Conservation (phyloP, 352 stramenopile species). For the Phytopythium helicoides region DNA sequence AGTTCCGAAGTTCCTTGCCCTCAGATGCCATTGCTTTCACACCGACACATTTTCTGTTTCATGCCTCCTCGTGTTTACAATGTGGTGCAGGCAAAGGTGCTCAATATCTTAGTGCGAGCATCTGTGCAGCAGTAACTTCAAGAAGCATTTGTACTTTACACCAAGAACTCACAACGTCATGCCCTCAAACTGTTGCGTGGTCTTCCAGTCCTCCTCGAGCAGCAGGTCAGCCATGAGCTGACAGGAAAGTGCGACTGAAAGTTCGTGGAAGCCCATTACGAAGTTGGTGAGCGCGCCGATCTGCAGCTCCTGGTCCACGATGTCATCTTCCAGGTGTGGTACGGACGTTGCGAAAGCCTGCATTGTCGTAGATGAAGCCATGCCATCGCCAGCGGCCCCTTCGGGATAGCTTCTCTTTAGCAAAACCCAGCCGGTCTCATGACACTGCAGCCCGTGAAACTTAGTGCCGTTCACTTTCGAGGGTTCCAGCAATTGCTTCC, state of each 20-base stretch:
- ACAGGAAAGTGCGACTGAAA: slow-evolving; percentile 19
- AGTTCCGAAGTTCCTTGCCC: too few relatives aligned
- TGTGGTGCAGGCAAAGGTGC: too few relatives aligned
- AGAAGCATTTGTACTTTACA: too few relatives aligned
- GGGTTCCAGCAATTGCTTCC: slow-evolving; percentile 42
- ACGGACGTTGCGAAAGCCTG: slow-evolving; percentile 52
- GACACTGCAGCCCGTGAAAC: slow-evolving; percentile 26
- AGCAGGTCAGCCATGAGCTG: slow-evolving; percentile 34
- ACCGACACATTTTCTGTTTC: too few relatives aligned
- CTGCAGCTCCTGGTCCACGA: slow-evolving; percentile 30
- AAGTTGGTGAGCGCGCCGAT: slow-evolving; percentile 35
- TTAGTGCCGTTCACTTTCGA: slow-evolving; percentile 29
- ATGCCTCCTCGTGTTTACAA: too few relatives aligned
- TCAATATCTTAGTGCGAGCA: too few relatives aligned
- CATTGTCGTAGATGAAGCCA: slow-evolving; percentile 23
- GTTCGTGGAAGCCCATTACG: slow-evolving; percentile 32
- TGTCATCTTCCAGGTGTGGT: slow-evolving; percentile 46
- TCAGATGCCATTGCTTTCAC: too few relatives aligned
- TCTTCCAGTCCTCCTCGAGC: slow-evolving; percentile 46
- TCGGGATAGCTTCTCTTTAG: slow-evolving; percentile 11
- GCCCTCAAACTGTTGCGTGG: slow-evolving; percentile 18
- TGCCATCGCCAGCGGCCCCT: neutral
- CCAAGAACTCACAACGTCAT: slow-evolving; percentile 6
- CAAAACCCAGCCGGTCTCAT: slow-evolving; percentile 32
- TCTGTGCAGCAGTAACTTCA: too few relatives aligned